phyloP scores from a whole-genome alignment of 371 early-diverging fungal species.

The Saksenaea oblongispora region DNA sequence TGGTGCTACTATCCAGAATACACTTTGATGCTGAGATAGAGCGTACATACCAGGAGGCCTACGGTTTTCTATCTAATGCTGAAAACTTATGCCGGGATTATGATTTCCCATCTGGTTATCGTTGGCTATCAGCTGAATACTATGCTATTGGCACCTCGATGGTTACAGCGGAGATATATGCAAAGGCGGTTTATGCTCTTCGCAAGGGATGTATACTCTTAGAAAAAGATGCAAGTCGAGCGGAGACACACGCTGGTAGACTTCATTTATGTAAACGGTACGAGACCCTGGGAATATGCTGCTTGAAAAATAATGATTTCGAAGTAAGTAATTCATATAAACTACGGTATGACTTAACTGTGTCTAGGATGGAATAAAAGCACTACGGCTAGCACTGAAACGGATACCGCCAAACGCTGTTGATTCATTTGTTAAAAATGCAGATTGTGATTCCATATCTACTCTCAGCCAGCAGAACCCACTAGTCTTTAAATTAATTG shows the following conservation, averaged over 20 bases:
- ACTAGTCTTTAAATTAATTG: constrained; percentile 40
- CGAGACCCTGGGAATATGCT: constrained; percentile 38
- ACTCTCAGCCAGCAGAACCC: constrained; percentile 26
- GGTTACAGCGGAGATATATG: constrained; percentile 20
- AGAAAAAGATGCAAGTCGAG: constrained; percentile 27
- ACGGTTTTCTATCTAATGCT: constrained; percentile 30
- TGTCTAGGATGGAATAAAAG: constrained; percentile 22
- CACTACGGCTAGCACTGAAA: constrained; percentile 31
- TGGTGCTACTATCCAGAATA: constrained; percentile 34
- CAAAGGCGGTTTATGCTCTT: constrained; percentile 32
- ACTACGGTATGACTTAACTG: neutral
- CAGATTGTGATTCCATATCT: constrained; percentile 19
- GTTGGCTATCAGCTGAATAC: constrained; percentile 38
- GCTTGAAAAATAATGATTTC: constrained; percentile 28
- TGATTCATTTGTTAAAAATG: constrained; percentile 26
- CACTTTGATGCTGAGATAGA: constrained; percentile 26
- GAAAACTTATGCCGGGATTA: constrained; percentile 27
- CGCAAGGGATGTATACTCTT: constrained; percentile 38
- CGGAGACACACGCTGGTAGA: constrained; percentile 21
- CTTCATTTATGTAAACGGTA: constrained; percentile 48
- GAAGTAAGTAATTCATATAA: constrained; percentile 17
- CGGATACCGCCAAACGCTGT: constrained; percentile 30
- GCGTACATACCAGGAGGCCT: constrained; percentile 25
- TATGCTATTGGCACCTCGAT: constrained; percentile 38
- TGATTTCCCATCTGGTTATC: constrained; percentile 29